Evolutionary conservation across 768 basidiomycete genomes (phyloP).

Genomic region (Termitomyces sp.): DNA sequence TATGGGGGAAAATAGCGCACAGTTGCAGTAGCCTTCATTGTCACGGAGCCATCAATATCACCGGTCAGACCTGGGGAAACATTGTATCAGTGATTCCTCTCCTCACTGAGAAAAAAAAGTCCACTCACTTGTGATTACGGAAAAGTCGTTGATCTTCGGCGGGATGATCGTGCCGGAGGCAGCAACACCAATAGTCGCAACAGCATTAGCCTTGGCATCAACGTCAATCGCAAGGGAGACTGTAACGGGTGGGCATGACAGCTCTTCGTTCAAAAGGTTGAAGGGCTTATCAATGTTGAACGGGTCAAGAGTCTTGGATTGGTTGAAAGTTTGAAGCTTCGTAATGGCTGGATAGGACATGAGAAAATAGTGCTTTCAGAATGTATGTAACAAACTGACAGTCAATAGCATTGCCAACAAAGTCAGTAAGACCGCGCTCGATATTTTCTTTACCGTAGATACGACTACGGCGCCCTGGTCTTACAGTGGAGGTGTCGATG

Average conservation of each 20-base stretch:
- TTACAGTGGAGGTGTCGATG: slow-evolving; percentile 18
- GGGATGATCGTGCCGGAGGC: slow-evolving; percentile 21
- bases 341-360: slow-evolving; percentile 14
- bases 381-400: slow-evolving; percentile 14
- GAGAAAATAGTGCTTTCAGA: not conserved
- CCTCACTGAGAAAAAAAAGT: not conserved
- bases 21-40: slow-evolving; percentile 31
- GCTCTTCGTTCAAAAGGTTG: slow-evolving; percentile 22
- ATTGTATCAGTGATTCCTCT: not conserved
- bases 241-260: slow-evolving; percentile 20
- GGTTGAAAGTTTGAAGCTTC: slow-evolving; percentile 27
- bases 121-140: slow-evolving; percentile 29
- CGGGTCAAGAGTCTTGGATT: slow-evolving; percentile 25
- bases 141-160: slow-evolving; percentile 28
- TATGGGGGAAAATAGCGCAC: slow-evolving; percentile 16
- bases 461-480: slow-evolving; percentile 30
- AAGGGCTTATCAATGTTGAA: slow-evolving; percentile 28
- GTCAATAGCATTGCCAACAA: slow-evolving; percentile 24
- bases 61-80: slow-evolving; percentile 29
- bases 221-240: slow-evolving; percentile 16
- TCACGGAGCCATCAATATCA: slow-evolving; percentile 34
- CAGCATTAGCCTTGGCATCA: slow-evolving; percentile 22
- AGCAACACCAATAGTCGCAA: slow-evolving; percentile 23
- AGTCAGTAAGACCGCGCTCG: slow-evolving; percentile 23
- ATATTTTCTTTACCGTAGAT: slow-evolving; percentile 18